These are phyloP conservation scores for Pythium insidiosum DNA, from an alignment of 352 stramenopile species.

Conservation along the genomic window DNA sequence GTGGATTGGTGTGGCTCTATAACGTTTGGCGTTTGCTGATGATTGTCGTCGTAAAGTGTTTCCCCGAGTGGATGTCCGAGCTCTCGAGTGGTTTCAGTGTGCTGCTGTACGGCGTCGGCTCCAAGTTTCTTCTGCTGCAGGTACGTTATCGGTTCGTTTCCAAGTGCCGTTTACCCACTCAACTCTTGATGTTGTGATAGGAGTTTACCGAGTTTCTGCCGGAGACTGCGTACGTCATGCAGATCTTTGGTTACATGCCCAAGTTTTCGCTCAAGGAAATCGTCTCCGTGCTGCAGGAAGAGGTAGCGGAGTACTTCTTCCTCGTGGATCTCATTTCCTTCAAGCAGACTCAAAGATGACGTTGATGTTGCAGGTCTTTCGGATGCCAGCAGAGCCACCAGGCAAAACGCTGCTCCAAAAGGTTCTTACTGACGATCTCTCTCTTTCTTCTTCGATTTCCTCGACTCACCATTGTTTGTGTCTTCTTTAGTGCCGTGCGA, in stretches of 20 bases:
- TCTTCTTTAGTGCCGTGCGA: conserved; percentile 4
- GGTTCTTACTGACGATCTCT: too few relatives aligned
- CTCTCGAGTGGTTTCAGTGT: conserved; percentile 9
- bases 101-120: conserved; percentile 11
- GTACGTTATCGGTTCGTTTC: conserved; percentile 1
- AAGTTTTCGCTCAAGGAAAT: too few relatives aligned
- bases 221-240: too few relatives aligned
- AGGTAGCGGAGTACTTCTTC: too few relatives aligned
- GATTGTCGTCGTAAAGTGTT: not conserved
- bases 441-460: not conserved
- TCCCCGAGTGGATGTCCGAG: conserved; percentile 1
- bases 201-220: conserved; percentile 3
- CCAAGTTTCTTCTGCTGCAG: conserved; percentile 11
- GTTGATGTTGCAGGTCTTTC: too few relatives aligned
- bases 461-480: not conserved
- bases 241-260: too few relatives aligned
- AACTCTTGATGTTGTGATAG: conserved; percentile 2
- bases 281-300: too few relatives aligned
- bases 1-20: not conserved
- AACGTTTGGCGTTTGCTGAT: not conserved
- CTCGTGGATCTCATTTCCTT: too few relatives aligned
- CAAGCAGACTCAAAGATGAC: too few relatives aligned
- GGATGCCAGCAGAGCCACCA: too few relatives aligned
- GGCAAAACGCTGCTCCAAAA: conserved; percentile 6
- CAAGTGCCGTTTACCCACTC: not conserved